Base-by-base conservation (phyloP, 139 green algal genomes). In the Coccomyxa sp. region DNA sequence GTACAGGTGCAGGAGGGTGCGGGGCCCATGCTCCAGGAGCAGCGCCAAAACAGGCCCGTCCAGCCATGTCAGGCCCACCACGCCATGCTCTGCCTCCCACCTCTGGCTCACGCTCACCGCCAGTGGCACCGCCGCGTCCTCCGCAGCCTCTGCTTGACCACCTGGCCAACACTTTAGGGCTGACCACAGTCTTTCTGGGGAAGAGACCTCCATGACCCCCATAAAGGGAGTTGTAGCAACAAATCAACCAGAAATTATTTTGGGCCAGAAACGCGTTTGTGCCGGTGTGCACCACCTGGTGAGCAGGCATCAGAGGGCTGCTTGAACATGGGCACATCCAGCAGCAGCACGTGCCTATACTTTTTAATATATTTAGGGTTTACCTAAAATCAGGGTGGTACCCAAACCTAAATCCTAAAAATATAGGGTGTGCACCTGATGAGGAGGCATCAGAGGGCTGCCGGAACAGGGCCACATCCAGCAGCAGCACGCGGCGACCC, bases 381-480 rank as follows among this genome's bases (percentile, higher is more conserved):
- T 51, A 3, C 38, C 38, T 51, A 51, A 51, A n/a, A n/a, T n/a
- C n/a, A n/a, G n/a, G n/a, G n/a, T n/a, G n/a, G n/a, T n/a, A n/a
- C n/a, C 38, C 38, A n/a, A n/a, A n/a, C 38, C 38, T 51, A 51
- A 51, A 51, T 7, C 38, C 38, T 51, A 7, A 7, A n/a, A 51
- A 51, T 51, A 7, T 7, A 51, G 38, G 38, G 38, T 51, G 38
- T 51, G 3, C 7, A 51, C 38, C 38, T 51, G 38, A 7, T 51
- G 38, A 51, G 38, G 38, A 11, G 38, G 38, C 38, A 51, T 51
- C 38, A 7, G 38, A 51, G 38, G 38, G 38, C 7, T 51, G 81
- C 67, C 66, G 67, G 58, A 76, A 30, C 45, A 86, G 38, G 23
- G 83, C 77, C 27, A 86, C 77, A 45, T 86, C 83, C 83, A 82